Evolutionary conservation across 2,329 filamentous ascomycete species (phyloP).

Genomic region (Thelonectria discophora): DNA sequence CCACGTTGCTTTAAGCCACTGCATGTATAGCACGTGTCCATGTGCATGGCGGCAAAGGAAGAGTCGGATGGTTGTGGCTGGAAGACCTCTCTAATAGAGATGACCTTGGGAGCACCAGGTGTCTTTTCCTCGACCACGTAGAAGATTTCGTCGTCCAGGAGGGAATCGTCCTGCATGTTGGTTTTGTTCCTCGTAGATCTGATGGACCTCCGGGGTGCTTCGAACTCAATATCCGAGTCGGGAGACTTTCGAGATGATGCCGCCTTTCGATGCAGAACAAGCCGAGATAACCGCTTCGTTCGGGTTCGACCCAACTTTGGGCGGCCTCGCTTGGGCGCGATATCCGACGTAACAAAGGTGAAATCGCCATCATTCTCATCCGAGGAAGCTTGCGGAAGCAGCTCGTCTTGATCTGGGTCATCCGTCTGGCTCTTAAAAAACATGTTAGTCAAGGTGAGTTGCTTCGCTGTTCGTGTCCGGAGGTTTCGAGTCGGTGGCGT

Average conservation of each 20-base stretch:
- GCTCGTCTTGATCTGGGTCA: slow-evolving; percentile 46
- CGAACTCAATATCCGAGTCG: slow-evolving; percentile 63
- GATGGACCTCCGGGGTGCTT: slow-evolving; percentile 58
- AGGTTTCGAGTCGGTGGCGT: slow-evolving; percentile 31
- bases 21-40: slow-evolving; percentile 77
- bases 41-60: slow-evolving; percentile 76
- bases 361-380: slow-evolving; percentile 49
- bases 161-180: slow-evolving; percentile 61
- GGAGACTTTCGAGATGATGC: slow-evolving; percentile 36
- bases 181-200: slow-evolving; percentile 55
- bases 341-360: slow-evolving; percentile 50
- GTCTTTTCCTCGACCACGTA: slow-evolving; percentile 59
- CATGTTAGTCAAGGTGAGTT: slow-evolving; percentile 38
- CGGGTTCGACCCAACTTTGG: slow-evolving; percentile 32
- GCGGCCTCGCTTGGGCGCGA: slow-evolving; percentile 40
- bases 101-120: slow-evolving; percentile 59
- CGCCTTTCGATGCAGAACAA: slow-evolving; percentile 17
- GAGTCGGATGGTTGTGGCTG: slow-evolving; percentile 67
- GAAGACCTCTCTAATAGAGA: slow-evolving; percentile 79
- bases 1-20: slow-evolving; percentile 59
- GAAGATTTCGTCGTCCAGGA: slow-evolving; percentile 67
- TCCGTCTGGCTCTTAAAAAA: slow-evolving; percentile 34
- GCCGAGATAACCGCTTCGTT: slow-evolving; percentile 32
- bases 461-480: slow-evolving; percentile 40
- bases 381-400: slow-evolving; percentile 40